Percentiles rank a stretch among this genome's conserved stretches.
Evolutionary conservation across 257 asterid species (phyloP).

Genomic region (Solanum verrucosum): DNA sequence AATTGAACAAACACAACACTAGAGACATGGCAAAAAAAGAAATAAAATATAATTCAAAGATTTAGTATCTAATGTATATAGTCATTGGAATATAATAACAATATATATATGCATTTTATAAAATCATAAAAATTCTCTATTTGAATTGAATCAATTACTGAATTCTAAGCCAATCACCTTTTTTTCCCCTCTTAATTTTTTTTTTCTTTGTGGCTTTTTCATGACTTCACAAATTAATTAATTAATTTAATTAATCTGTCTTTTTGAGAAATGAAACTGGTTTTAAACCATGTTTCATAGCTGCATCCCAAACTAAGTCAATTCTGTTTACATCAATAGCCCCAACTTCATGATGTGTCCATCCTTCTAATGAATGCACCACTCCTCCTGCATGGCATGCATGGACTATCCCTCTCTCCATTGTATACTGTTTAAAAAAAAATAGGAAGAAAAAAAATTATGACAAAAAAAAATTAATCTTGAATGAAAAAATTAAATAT

Average conservation of each 20-base stretch:
- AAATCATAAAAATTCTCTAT: not conserved
- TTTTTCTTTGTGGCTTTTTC: not conserved
- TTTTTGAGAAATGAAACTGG: constrained; percentile 22
- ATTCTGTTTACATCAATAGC: constrained; percentile 55
- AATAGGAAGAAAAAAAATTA: too few relatives aligned
- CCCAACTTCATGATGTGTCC: constrained; percentile 71
- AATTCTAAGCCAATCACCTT: not conserved
- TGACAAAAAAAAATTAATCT: not conserved
- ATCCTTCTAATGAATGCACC: constrained; percentile 54
- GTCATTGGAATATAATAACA: not conserved
- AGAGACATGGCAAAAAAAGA: not conserved
- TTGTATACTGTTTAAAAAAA: constrained; percentile 46
- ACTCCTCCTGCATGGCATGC: constrained; percentile 81
- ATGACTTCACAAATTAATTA: not conserved
- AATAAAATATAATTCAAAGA: not conserved
- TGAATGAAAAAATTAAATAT: not conserved
- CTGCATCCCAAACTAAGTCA: constrained; percentile 65
- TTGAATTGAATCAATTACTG: not conserved
- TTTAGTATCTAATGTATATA: not conserved
- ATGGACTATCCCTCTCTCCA: constrained; percentile 92
- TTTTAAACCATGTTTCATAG: constrained; percentile 52
- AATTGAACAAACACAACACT: not conserved
- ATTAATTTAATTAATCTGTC: not conserved
- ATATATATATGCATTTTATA: not conserved
- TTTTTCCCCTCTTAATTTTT: too few relatives aligned